Evolutionary conservation across 768 basidiomycete genomes (phyloP), one percentile per base, ranked within the genome.

Genomic region (Cystobasidium tubakii): DNA sequence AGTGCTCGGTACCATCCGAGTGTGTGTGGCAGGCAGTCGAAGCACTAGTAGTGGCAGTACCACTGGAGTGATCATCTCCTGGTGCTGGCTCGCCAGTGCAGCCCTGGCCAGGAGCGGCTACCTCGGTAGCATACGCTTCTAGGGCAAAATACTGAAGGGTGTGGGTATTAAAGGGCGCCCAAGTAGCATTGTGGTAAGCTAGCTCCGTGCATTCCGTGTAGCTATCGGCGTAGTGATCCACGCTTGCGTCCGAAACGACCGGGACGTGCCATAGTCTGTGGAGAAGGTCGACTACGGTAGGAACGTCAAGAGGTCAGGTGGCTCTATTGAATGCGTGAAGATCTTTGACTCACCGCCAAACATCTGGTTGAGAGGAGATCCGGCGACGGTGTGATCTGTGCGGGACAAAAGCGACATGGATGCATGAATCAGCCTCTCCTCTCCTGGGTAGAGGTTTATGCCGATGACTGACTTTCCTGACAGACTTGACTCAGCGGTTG

Each of bases 221-320:
- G 54, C 75, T 74, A 50, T 79, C 78, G 50, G 78, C 75, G 75
- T 77, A 79, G 77, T 81, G 79, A 17, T 65, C 57, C 55, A 81
- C 78, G 19, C 71, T 67, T 23, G 46, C 76, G 70, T 79, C 74
- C 43, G 77, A 76, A 74, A 80, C 60, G 27, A 64, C 36, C 15
- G 81, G 81, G 63, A 81, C 77, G 74, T 81, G 81, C 75, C 75
- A 78, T 63, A 81, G 55, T 62, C 81, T 79, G 77, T 81, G 81
- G 75, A 81, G 75, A 53, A 81, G 72, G 62, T 81, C 80, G 70
- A 79, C 77, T 27, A 77, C 74, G n/a, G 39, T 19, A n/a, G 15
- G n/a, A 7, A 42, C 42, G 17, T 42, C 25, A 15, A 21, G 74
- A 78, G 79, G 76, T 79, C 79, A 27, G 80, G 69, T n/a, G 73